Evolutionary conservation across 2,329 filamentous ascomycete genomes (phyloP), one percentile per base, ranked within the genome.

Genomic region (Aureobasidium leucospermi): DNA sequence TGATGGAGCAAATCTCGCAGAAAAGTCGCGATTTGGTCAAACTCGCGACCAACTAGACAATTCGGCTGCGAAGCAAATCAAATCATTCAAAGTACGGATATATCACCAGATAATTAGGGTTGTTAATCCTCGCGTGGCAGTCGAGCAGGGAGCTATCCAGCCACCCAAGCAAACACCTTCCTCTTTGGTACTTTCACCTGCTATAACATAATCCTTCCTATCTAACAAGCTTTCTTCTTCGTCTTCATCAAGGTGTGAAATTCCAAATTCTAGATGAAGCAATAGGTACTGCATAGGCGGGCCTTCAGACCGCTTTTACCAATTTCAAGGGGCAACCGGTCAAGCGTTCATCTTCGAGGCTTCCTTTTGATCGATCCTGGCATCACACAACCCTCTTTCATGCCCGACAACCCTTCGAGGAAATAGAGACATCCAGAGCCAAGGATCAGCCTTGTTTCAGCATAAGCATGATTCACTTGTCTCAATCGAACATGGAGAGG

Each of bases 391-490:
- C 31, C 32, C 36, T 15, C 16, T 28, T 19, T 2, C 31, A 6
- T 23, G 39, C 31, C 39, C 28, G 3, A 56, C 32, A 23, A n/a
- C 28, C 16, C 31, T 45, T 36, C 10, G 29, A 45, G 39, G n/a
- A 23, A 31, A 43, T 19, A 34, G 29, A 45, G 41, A 36, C 52
- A 38, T 56, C 31, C 8, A 42, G n/a, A 4, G 19, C 16, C 16
- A 51, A 19, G 3, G 39, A 31, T 16, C 29, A 56, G 52, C 39
- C 52, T 28, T 45, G 52, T 56, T 56, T 56, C 52, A 56, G 39
- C 41, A 45, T 56, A 53, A 53, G 49, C 49, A 53, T 42, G 16
- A 53, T 13, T 10, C n/a, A 53, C n/a, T 32, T 53, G 49, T 53
- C 38, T 53, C 49, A 31, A 42, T 53, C 2, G n/a, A 32, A 19